Conservation (phyloP, 2,329 filamentous ascomycete genomes). For the Talaromyces sp. region DNA sequence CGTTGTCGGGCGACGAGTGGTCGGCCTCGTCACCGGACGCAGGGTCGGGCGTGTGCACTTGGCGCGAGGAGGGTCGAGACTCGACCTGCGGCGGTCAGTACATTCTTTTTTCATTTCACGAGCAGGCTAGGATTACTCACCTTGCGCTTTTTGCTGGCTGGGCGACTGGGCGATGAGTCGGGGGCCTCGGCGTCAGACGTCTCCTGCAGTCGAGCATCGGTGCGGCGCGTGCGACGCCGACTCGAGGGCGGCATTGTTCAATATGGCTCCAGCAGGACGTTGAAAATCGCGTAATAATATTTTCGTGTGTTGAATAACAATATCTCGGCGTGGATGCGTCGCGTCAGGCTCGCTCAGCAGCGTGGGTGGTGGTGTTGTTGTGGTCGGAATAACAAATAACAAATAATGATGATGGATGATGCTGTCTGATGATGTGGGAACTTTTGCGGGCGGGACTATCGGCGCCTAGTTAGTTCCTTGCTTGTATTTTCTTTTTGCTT, state of each 20-base stretch:
- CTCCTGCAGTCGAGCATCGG: slow-evolving; percentile 40
- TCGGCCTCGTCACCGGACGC: slow-evolving; percentile 36
- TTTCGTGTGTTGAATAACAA: neutral
- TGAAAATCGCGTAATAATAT: neutral
- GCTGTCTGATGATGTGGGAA: neutral
- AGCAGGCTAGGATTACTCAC: slow-evolving; percentile 22
- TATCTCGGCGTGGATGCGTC: neutral
- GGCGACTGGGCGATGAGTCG: slow-evolving; percentile 44
- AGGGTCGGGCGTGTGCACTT: slow-evolving; percentile 30
- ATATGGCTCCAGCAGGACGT: neutral
- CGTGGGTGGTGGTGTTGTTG: neutral
- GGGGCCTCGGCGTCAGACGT: slow-evolving; percentile 41
- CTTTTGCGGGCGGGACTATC: neutral
- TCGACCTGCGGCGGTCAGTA: slow-evolving; percentile 24
- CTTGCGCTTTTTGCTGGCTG: slow-evolving; percentile 46
- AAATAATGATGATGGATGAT: neutral
- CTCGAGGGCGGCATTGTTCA: slow-evolving; percentile 38
- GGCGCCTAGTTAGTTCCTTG: neutral
- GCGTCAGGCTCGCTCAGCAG: neutral
- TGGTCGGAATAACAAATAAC: neutral
- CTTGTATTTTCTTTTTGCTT: neutral
- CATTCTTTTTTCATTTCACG: too few relatives aligned
- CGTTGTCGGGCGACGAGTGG: slow-evolving; percentile 37
- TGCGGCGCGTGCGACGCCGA: slow-evolving; percentile 42
- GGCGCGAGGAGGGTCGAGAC: slow-evolving; percentile 21